Conservation (phyloP, 2,329 filamentous ascomycete species). For the Colletotrichum coccodes region DNA sequence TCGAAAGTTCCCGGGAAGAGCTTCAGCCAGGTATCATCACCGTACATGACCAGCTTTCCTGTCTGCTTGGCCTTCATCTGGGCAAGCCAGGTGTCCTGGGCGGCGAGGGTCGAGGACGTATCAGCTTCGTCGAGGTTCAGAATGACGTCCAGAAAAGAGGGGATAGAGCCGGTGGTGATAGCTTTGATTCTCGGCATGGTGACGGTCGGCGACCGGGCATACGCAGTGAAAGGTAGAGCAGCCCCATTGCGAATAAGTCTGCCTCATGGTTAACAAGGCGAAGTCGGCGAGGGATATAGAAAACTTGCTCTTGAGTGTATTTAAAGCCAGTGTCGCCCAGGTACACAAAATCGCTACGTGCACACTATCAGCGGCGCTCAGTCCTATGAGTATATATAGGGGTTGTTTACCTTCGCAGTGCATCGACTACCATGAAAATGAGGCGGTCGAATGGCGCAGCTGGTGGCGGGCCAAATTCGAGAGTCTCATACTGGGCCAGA, state of each 20-base stretch:
- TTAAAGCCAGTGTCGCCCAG: constrained; percentile 81
- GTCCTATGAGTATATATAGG: background rate
- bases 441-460: constrained; percentile 85
- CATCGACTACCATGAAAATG: constrained; percentile 98
- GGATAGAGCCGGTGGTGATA: constrained; percentile 97
- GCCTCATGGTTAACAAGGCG: constrained; percentile 15
- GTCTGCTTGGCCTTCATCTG: constrained; percentile 81
- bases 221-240: constrained; percentile 92
- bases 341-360: constrained; percentile 88
- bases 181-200: constrained; percentile 99
- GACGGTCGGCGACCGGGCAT: constrained; percentile 96
- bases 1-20: constrained; percentile 91
- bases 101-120: constrained; percentile 85
- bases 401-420: constrained; percentile 77
- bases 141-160: constrained; percentile 96
- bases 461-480: constrained; percentile 66
- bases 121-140: constrained; percentile 96
- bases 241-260: constrained; percentile 86
- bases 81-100: constrained; percentile 95
- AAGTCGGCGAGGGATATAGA: background rate
- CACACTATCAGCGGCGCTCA: constrained; percentile 33
- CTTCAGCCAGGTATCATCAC: constrained; percentile 98
- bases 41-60: constrained; percentile 91
- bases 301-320: constrained; percentile 83
- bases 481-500: constrained; percentile 73